These are phyloP conservation scores for Talaromyces nanjingensis DNA, from an alignment of 495 filamentous ascomycete genomes.

Conservation along the genomic window DNA sequence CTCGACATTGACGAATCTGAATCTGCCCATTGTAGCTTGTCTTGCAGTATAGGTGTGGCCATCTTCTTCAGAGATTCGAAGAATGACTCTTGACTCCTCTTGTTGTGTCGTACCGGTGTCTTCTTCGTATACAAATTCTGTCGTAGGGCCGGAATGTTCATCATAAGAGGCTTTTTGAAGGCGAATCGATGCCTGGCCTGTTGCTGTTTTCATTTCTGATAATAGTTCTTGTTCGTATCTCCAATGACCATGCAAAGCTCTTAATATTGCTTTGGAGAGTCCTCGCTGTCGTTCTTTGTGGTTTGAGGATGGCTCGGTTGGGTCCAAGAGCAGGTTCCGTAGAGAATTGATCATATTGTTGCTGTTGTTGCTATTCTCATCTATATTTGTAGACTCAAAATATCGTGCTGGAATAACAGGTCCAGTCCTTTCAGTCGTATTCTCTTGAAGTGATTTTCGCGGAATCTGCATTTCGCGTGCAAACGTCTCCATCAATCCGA, in stretches of 20 bases:
- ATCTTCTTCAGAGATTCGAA: neutral
- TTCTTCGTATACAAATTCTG: conserved; percentile 28
- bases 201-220: conserved; percentile 18
- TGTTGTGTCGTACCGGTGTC: neutral
- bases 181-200: conserved; percentile 55
- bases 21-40: conserved; percentile 2
- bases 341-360: conserved; percentile 15
- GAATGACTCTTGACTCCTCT: neutral
- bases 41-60: conserved; percentile 9
- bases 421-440: conserved; percentile 13
- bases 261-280: conserved; percentile 48
- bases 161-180: conserved; percentile 36
- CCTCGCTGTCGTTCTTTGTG: conserved; percentile 14
- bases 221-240: conserved; percentile 41
- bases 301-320: neutral
- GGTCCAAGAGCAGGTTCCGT: conserved; percentile 10
- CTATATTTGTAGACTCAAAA: conserved; percentile 4
- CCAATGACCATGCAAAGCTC: conserved; percentile 71
- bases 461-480: conserved; percentile 41
- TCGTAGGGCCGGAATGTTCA: conserved; percentile 14
- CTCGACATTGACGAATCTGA: conserved; percentile 1
- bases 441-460: conserved; percentile 11
- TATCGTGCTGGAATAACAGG: conserved; percentile 35
- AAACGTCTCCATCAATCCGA: conserved; percentile 69
- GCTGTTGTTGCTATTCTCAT: neutral